Evolutionary conservation across 768 basidiomycete genomes (phyloP), one percentile per base, ranked within the genome.

Genomic region (Russula lepida): DNA sequence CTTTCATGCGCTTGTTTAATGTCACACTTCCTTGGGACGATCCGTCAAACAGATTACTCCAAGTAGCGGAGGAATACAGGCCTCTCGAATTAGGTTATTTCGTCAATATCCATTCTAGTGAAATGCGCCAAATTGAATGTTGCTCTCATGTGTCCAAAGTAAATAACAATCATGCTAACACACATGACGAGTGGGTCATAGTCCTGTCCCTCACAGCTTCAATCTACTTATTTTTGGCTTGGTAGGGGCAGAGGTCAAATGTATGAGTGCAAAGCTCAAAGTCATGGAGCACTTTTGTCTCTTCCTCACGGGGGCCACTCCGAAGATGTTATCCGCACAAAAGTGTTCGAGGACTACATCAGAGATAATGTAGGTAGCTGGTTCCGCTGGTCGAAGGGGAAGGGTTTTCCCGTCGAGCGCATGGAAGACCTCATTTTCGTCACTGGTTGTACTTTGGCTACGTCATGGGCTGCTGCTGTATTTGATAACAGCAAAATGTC

Each of bases 1-100:
- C 27, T 27, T 68, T 67, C 23, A n/a, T 46, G 46, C 59, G 63
- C 25, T 55, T 67, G 35, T 68, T 65, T 58, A 68, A 66, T 11
- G 56, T 54, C 12, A 53, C 49, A 1, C 58, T 52, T 35, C 41
- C 50, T 2, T 52, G 50, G 35, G 6, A 57, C 27, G 1, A 57
- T 43, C 39, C 54, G 4, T 56, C 3, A 9, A 50, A 61, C 25
- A 2, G 1, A 9, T 46, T 9, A 21, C 4, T 51, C 12, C 35
- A 28, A 21, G 7, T 4, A 9, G 3, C 15, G 17, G 27, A 48
- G 7, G 15, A 27, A 17, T 48, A 28, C 47, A 17, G 17, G 7
- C 27, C 17, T 28, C 47, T 48, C 13, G 27, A 48, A 7, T 8
- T 8, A 2, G 47, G 13, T 48, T 0, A 17, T 17, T 48, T 48